These are phyloP conservation scores for Zarea fungicola DNA, from an alignment of 2,329 filamentous ascomycete genomes.

Conservation along the genomic window DNA sequence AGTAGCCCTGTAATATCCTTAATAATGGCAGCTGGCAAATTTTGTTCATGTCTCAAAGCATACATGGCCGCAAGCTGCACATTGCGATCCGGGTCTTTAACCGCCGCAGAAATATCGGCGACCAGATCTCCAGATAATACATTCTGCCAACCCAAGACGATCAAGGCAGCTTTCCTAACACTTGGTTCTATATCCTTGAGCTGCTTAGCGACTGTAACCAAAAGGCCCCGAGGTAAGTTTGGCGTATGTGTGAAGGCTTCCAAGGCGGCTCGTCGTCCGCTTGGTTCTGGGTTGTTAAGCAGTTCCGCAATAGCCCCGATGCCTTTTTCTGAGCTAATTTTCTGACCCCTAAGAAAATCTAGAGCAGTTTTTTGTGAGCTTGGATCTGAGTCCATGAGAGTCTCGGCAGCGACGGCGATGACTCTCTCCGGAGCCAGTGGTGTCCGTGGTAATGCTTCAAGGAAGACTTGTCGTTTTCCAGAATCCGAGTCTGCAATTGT, in stretches of 20 bases:
- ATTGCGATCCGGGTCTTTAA: background rate
- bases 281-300: background rate
- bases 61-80: background rate
- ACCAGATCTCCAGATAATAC: background rate
- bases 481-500: no score
- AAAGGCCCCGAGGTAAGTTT: background rate
- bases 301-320: background rate
- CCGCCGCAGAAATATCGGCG: background rate
- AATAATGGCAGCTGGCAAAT: background rate
- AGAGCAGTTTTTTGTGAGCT: background rate
- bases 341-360: background rate
- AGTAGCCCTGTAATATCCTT: background rate
- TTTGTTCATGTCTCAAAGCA: background rate
- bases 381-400: background rate
- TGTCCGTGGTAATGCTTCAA: no score
- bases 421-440: no score
- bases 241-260: background rate
- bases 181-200: background rate
- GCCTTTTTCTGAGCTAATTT: background rate
- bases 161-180: background rate
- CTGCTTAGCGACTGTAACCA: background rate
- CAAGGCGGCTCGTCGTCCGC: background rate
- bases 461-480: no score
- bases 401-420: no score
- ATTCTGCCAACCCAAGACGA: background rate